phyloP scores from a whole-genome alignment of 129 eudicot genomes.

The carrot (Daucus carota) region DNA sequence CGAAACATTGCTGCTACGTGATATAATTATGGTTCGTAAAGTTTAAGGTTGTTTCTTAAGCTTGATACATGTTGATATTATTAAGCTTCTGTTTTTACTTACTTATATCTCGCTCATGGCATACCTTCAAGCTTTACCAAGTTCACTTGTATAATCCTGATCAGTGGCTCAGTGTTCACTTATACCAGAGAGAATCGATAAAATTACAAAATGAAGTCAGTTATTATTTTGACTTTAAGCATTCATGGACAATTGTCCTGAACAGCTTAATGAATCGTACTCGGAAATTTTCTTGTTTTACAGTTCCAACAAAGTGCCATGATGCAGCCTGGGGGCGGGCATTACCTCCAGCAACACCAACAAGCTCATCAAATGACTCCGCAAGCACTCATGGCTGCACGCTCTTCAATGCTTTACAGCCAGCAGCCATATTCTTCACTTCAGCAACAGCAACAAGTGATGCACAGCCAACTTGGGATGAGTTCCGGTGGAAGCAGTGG shows the following conservation, averaged over 20 bases:
- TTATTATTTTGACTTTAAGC: background rate
- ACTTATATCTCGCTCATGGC: background rate
- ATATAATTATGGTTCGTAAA: background rate
- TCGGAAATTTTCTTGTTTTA: background rate
- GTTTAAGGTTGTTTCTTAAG: background rate
- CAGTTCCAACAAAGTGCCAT: slow-evolving; percentile 61
- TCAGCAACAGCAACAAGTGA: slow-evolving; percentile 25
- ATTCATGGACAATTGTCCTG: too few species aligned
- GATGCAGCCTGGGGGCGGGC: slow-evolving; percentile 55
- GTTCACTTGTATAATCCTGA: background rate
- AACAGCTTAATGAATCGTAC: background rate
- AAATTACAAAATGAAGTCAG: background rate
- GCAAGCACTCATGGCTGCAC: slow-evolving; percentile 35
- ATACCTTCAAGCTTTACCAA: too few species aligned
- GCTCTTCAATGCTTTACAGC: slow-evolving; percentile 31
- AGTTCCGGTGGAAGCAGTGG: slow-evolving; percentile 28
- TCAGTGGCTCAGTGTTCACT: background rate
- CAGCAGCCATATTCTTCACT: slow-evolving; percentile 30
- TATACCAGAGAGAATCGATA: background rate
- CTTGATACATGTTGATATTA: background rate
- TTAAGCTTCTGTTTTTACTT: background rate
- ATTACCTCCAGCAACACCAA: slow-evolving; percentile 73
- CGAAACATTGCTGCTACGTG: background rate
- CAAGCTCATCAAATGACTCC: slow-evolving; percentile 42
- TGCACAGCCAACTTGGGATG: slow-evolving; percentile 32